Base-by-base conservation (phyloP, 495 filamentous ascomycete genomes). In the Daldinia caldariorum region DNA sequence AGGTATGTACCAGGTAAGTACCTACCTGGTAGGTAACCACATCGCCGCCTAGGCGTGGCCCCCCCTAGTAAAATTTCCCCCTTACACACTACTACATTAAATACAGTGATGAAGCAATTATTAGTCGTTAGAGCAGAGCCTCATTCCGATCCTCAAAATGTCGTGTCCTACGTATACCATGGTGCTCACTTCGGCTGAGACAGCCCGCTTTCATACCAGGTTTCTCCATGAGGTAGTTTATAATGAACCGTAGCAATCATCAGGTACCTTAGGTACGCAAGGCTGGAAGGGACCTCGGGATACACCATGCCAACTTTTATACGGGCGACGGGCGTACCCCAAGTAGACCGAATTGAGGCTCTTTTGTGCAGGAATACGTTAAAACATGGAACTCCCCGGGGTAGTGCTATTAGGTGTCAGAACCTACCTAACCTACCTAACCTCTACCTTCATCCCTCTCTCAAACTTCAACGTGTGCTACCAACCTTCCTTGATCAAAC, bases 371-470 rank as follows among this genome's bases (percentile, higher is more conserved):
- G 8, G 13, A 47, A 12, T 8, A 20, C 16, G 8, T 20, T 47
- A 47, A 47, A 47, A 3, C 55, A 61, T 57, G 29, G 14, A 56
- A 45, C 18, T 51, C 57, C 60, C 61, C 38, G 26, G 20, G 54
- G 38, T 63, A 54, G 10, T 37, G 29, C 18, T 39, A 61, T 47
- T 32, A 16, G n/a, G 29, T 49, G 18, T 14, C 1, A 39, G 37
- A 39, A 4, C 37, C 12, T 8, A 14, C 37, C 13, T n/a, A n/a
- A n/a, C n/a, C n/a, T n/a, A 4, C 37, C 12, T 8, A 14, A 4
- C 13, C 12, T 39, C 26, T 14, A 39, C 37, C 0, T 41, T 8
- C 16, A n/a, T n/a, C 18, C 3, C 16, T 16, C 16, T 20, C 16
- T 12, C 8, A 22, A 47, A 20, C 16, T 4, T 20, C 16, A 47